Base-by-base conservation (phyloP, 1,139 yeast genomes). In the Pichia sp. region DNA sequence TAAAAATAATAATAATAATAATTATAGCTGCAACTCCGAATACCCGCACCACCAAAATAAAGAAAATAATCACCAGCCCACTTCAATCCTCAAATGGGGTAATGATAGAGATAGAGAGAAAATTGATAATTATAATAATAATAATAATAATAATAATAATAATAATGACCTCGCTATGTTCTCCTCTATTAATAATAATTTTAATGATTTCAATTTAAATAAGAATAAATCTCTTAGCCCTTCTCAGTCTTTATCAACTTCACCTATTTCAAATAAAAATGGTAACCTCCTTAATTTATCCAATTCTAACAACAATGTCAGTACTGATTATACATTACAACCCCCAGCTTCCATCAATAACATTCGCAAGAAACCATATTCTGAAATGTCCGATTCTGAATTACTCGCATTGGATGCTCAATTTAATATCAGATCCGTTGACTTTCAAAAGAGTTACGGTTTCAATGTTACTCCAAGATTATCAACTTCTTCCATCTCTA, bases 341-440 rank as follows among this genome's bases (percentile, higher is more conserved):
- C 26, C 44, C 39, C 22, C 43, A 41, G 29, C 24, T 35, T 12
- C 42, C 45, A 12, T 30, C 45, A 23, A 37, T 40, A 40, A 46
- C 49, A 20, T 32, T 29, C 47, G 78, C 39, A 68, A 78, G 51
- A 79, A 78, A 57, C 75, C 82, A 30, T 73, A 79, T 53, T 73
- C 77, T 11, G 82, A 73, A 3, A 76, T 82, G 85, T 70, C 83
- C 4, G 71, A 76, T 56, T 82, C 77, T 51, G 87, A 82, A 58
- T 64, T 82, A 41, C 64, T 79, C 56, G 78, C 74, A 4, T 61
- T 80, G 55, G 89, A 81, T 60, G 70, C 76, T 2, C 84, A 78
- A 54, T 80, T 69, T 55, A 44, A 57, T 36, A 48, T 50, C 24
- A 51, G 46, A 48, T 38, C 53, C n/a, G 50, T 56, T 40, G 52